Evolutionary conservation across 371 early-diverging fungal genomes (phyloP).

Genomic region (Cladochytrium tenue): DNA sequence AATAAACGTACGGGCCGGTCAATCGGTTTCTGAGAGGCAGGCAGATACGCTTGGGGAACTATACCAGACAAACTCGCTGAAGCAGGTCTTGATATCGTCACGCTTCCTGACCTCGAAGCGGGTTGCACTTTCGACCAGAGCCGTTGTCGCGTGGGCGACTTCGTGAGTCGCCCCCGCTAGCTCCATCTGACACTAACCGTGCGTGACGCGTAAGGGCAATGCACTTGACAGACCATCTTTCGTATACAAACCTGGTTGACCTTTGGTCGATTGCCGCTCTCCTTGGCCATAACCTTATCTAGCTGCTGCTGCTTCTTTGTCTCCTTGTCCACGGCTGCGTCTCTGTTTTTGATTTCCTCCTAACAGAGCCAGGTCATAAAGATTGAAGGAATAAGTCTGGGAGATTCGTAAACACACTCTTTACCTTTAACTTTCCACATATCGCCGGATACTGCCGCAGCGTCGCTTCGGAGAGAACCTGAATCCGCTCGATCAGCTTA

Average conservation of each 20-base stretch:
- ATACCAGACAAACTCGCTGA: constrained; percentile 33
- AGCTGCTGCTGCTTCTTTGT: constrained; percentile 28
- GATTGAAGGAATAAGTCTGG: not conserved
- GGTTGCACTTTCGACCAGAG: constrained; percentile 20
- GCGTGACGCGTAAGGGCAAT: too few relatives aligned
- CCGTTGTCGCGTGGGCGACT: constrained; percentile 23
- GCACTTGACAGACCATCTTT: not conserved
- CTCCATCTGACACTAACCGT: constrained; percentile 24
- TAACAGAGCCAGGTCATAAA: not conserved
- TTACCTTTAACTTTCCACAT: constrained; percentile 25
- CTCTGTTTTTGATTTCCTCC: constrained; percentile 23
- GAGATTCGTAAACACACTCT: too few relatives aligned
- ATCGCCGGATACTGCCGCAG: constrained; percentile 23
- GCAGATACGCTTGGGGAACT: not conserved
- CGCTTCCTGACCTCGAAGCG: constrained; percentile 31
- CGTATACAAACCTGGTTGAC: constrained; percentile 14
- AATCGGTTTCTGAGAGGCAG: not conserved
- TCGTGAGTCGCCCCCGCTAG: constrained; percentile 24
- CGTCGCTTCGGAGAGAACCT: constrained; percentile 16
- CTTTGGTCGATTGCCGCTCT: constrained; percentile 24
- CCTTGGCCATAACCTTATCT: constrained; percentile 28
- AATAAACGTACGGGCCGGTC: not conserved
- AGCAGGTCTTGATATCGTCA: constrained; percentile 18
- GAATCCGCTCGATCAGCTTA: constrained; percentile 22
- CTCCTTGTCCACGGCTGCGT: constrained; percentile 26